Evolutionary conservation across 2,329 filamentous ascomycete species (phyloP).

Genomic region (Emmonsia crescens): DNA sequence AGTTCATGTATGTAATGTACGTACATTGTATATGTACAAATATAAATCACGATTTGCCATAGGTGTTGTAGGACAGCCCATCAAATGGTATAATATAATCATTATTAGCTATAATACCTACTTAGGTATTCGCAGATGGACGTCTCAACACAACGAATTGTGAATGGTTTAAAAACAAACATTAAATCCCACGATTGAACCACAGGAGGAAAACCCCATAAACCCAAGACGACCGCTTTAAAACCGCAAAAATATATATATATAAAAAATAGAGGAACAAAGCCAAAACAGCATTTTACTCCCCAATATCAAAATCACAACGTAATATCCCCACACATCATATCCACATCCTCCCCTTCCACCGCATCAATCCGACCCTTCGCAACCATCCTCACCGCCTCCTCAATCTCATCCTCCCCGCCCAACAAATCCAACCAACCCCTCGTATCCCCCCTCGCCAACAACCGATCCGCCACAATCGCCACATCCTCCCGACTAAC

Average conservation of each 20-base stretch:
- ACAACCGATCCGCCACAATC: conserved; percentile 37
- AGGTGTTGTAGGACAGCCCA: neutral
- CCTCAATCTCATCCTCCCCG: conserved; percentile 37
- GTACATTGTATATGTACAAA: no score
- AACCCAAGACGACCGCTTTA: no score
- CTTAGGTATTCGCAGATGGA: no score
- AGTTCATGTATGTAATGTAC: no score
- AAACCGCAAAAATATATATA: no score
- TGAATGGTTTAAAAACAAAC: no score
- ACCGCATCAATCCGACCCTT: conserved; percentile 37
- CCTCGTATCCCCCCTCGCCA: conserved; percentile 38
- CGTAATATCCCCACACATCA: conserved; percentile 28
- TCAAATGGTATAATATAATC: neutral
- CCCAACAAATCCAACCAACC: conserved; percentile 46
- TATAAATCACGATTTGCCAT: neutral
- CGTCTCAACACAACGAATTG: no score
- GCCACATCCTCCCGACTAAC: conserved; percentile 43
- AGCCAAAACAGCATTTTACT: neutral
- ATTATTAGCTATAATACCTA: neutral
- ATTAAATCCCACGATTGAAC: no score
- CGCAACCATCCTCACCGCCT: conserved; percentile 37
- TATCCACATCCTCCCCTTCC: conserved; percentile 42
- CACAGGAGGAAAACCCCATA: no score
- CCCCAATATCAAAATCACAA: neutral
- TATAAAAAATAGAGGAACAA: neutral